Evolutionary conservation across 2,329 filamentous ascomycete genomes (phyloP).

Genomic region (Aspergillus cejpii): DNA sequence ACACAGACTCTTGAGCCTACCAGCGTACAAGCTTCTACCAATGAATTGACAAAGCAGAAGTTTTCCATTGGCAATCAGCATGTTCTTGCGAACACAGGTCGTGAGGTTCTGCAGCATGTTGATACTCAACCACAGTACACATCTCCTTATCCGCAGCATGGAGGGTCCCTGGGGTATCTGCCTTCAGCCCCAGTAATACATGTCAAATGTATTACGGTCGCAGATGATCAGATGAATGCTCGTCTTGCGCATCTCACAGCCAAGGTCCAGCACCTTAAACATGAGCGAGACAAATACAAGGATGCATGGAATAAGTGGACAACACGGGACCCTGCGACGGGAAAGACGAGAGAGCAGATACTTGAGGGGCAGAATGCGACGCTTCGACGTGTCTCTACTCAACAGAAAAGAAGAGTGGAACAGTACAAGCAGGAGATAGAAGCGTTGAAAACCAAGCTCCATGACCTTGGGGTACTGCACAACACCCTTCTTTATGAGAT

Average conservation of each 20-base stretch:
- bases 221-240: conserved; percentile 17
- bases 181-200: conserved; percentile 28
- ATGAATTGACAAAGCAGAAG: conserved; percentile 18
- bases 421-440: conserved; percentile 24
- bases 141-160: conserved; percentile 28
- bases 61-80: conserved; percentile 20
- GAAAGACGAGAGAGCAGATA: conserved; percentile 21
- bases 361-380: conserved; percentile 19
- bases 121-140: conserved; percentile 19
- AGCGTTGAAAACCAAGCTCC: conserved; percentile 21
- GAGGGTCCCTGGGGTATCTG: conserved; percentile 24
- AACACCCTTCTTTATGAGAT: conserved; percentile 24
- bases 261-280: conserved; percentile 20
- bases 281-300: conserved; percentile 27
- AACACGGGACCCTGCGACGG: conserved; percentile 22
- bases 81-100: conserved; percentile 17
- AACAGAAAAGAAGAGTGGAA: conserved; percentile 20
- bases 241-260: conserved; percentile 20
- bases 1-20: not conserved
- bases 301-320: conserved; percentile 21
- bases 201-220: conserved; percentile 23
- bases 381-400: conserved; percentile 22
- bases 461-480: conserved; percentile 19
- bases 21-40: conserved; percentile 6
- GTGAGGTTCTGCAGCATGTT: conserved; percentile 21